phyloP scores from a whole-genome alignment of 2,329 filamentous ascomycete genomes.

The Neofusicoccum ribis region DNA sequence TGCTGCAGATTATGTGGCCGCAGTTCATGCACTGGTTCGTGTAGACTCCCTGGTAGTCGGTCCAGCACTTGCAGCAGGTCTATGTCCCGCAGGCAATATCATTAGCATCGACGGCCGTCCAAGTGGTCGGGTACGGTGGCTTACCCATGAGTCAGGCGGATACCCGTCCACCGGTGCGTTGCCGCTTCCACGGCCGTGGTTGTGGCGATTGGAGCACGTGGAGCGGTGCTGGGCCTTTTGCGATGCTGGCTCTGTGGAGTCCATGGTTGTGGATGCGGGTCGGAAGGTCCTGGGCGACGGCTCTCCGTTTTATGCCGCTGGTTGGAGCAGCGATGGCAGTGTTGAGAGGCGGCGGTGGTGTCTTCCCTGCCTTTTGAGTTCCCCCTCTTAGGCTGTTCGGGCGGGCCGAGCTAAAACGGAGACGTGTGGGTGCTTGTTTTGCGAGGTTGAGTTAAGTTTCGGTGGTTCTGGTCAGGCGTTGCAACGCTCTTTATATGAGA shows the following conservation, averaged over 20 bases:
- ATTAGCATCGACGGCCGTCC: background rate
- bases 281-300: too few relatives aligned
- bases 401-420: background rate
- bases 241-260: background rate
- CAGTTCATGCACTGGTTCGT: conserved; percentile 4
- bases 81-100: background rate
- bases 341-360: background rate
- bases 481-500: background rate
- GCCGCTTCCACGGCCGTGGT: background rate
- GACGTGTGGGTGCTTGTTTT: background rate
- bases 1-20: background rate
- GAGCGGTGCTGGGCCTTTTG: background rate
- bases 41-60: conserved; percentile 6
- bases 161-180: background rate
- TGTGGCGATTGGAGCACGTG: background rate
- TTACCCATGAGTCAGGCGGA: conserved; percentile 3
- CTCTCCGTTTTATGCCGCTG: too few relatives aligned
- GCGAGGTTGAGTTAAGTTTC: background rate
- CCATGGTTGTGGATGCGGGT: background rate
- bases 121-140: background rate
- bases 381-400: background rate
- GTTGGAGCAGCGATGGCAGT: background rate
- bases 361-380: background rate
- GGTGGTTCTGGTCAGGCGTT: background rate
- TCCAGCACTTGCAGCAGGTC: conserved; percentile 14